Evolutionary conservation across 768 basidiomycete species (phyloP), one percentile per base, ranked within the genome.

Genomic region (Pleurotus sapidus): DNA sequence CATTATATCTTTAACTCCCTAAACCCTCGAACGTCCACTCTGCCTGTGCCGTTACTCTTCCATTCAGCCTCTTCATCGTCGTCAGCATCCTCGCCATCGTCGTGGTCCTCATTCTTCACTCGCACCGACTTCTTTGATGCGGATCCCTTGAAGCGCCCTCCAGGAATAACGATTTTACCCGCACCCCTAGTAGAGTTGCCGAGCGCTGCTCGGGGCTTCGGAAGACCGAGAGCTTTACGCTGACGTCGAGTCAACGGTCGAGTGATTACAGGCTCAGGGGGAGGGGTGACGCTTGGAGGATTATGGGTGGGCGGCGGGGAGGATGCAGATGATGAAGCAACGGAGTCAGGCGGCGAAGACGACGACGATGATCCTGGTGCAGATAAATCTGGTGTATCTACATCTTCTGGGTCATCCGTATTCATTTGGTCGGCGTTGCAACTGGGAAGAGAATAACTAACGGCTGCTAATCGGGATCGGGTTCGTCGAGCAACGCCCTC

Each of bases 11-110:
- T 88, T 69, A 91, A 68, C 72, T 91, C 89, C 62, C 88, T 74
- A 69, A 91, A 91, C 54, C 89, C 89, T 54, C 89, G 76, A 54
- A 91, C 88, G 68, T 91, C 89, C 58, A 91, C 68, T 64, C 88
- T 74, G 50, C 88, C 89, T 30, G 82, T 80, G 60, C 88, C 88
- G 70, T 87, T 91, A 68, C 71, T 77, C 64, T 70, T 74, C 88
- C 89, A 90, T 63, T 77, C 75, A 54, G 63, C 68, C 25, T 61
- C 69, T 5, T 39, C 66, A 27, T 58, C 57, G 54, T 62, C 57
- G 14, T 43, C 82, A 12, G 66, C 73, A 20, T 67, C 75, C 12
- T 70, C 65, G 20, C 62, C 72, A 18, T 66, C 63, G 42, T 63
- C 63, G 2, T 65, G 64, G 47, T 71, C 70, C 25, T 53, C 61